A percentile compares a stretch with the other conserved stretches of the same genome.
phyloP scores from a whole-genome alignment of 2,329 filamentous ascomycete species.

The Neocatenulostroma microsporum region DNA sequence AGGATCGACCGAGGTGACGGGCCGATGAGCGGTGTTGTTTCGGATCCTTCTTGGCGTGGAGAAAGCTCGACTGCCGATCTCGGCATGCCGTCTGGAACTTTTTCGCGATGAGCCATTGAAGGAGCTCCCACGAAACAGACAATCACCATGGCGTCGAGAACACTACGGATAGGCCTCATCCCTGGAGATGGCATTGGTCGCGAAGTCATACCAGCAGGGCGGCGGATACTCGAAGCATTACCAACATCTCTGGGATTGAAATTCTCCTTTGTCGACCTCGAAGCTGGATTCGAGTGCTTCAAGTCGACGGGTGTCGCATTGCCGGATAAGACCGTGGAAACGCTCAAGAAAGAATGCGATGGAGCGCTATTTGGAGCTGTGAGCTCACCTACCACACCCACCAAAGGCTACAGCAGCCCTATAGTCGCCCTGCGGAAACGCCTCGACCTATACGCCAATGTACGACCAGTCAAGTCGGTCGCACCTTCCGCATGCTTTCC shows the following conservation, averaged over 20 bases:
- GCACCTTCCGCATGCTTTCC: slow-evolving; percentile 51
- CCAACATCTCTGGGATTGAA: slow-evolving; percentile 83
- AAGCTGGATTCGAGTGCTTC: slow-evolving; percentile 90
- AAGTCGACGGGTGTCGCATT: slow-evolving; percentile 80
- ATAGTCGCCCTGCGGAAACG: slow-evolving; percentile 95
- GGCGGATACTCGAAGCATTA: slow-evolving; percentile 84
- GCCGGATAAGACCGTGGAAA: slow-evolving; percentile 81
- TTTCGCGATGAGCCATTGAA: neutral
- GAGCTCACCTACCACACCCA: slow-evolving; percentile 78
- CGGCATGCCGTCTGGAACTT: neutral
- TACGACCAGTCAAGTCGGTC: slow-evolving; percentile 86
- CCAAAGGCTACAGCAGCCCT: slow-evolving; percentile 91
- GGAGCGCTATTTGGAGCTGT: slow-evolving; percentile 95
- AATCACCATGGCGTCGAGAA: slow-evolving; percentile 51
- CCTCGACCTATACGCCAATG: slow-evolving; percentile 93
- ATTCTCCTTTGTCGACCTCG: slow-evolving; percentile 88
- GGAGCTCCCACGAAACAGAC: no score
- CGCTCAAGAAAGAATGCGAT: slow-evolving; percentile 85
- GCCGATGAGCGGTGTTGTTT: no score
- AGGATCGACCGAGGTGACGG: no score
- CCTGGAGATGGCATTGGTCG: slow-evolving; percentile 97
- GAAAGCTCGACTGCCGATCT: no score
- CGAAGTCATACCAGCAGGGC: slow-evolving; percentile 93
- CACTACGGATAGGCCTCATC: slow-evolving; percentile 81
- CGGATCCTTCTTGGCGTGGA: no score